phyloP scores from a whole-genome alignment of 2,329 filamentous ascomycete genomes.

The Scedosporium aurantiacum region DNA sequence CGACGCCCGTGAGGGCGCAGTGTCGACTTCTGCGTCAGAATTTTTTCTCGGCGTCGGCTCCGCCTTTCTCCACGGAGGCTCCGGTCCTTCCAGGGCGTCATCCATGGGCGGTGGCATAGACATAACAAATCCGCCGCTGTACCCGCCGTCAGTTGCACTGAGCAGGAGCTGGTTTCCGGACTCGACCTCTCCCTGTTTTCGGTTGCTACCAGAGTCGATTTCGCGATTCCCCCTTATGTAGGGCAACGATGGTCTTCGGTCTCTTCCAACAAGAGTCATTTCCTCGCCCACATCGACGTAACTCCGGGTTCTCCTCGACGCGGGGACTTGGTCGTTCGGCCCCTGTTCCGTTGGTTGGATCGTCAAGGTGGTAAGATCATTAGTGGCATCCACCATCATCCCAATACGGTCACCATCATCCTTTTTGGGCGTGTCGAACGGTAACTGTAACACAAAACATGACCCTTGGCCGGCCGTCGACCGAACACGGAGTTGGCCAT shows the following conservation, averaged over 20 bases:
- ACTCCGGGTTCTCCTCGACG: background rate
- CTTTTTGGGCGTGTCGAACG: conserved; percentile 52
- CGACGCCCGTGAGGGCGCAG: background rate
- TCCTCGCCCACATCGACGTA: background rate
- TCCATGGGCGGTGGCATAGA: too few relatives aligned
- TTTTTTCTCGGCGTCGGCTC: background rate
- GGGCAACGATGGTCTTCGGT: background rate
- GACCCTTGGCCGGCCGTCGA: conserved; percentile 76
- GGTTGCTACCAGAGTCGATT: background rate
- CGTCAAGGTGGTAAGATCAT: too few relatives aligned
- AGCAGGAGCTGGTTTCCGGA: background rate
- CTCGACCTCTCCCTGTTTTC: background rate
- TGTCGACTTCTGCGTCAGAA: background rate
- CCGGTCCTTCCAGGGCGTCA: too few relatives aligned
- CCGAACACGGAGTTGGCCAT: conserved; percentile 73
- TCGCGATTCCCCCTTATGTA: background rate
- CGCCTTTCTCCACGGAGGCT: too few relatives aligned
- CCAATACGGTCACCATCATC: conserved; percentile 11
- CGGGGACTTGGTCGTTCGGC: background rate
- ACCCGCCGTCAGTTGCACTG: too few relatives aligned
- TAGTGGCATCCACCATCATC: background rate
- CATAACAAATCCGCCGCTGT: too few relatives aligned
- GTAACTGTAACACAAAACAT: conserved; percentile 68
- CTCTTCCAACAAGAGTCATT: background rate
- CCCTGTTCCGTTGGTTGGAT: background rate